phyloP scores from a whole-genome alignment of 495 filamentous ascomycete genomes.

The Apiosordaria backusii region DNA sequence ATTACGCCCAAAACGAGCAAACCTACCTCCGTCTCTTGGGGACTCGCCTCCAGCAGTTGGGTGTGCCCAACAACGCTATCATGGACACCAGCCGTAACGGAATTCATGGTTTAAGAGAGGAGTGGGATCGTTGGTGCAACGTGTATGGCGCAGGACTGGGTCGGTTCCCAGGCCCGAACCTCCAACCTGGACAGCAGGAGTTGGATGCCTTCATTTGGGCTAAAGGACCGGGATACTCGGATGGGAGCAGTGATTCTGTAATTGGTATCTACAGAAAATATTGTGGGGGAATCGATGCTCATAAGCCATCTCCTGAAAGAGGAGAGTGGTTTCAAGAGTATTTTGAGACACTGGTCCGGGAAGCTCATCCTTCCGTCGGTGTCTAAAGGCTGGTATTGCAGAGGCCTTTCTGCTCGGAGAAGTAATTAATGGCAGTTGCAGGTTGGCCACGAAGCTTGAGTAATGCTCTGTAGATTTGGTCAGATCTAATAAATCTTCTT shows the following conservation, averaged over 20 bases:
- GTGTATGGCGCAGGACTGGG: conserved; percentile 60
- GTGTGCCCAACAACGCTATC: conserved; percentile 56
- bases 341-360: conserved; percentile 52
- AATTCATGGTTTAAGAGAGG: conserved; percentile 53
- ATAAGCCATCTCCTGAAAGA: conserved; percentile 56
- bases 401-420: too few species aligned
- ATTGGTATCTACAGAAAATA: conserved; percentile 53
- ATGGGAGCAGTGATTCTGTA: conserved; percentile 56
- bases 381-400: too few species aligned
- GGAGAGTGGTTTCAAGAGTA: conserved; percentile 63
- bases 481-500: too few species aligned
- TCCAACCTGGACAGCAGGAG: conserved; percentile 41
- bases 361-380: background rate
- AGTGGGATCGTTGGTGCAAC: conserved; percentile 69
- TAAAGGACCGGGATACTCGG: conserved; percentile 63
- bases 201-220: conserved; percentile 67
- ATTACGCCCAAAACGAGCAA: conserved; percentile 53
- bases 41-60: conserved; percentile 46
- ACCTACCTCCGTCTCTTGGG: conserved; percentile 56
- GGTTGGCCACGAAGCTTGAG: too few species aligned
- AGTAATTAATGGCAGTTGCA: too few species aligned
- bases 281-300: conserved; percentile 47
- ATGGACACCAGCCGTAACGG: conserved; percentile 51
- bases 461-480: too few species aligned
- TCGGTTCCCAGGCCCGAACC: conserved; percentile 48